A percentile compares a stretch with the other conserved stretches of the same genome.
phyloP scores from a whole-genome alignment of 352 stramenopile genomes.

The Pythium phragmiticola region DNA sequence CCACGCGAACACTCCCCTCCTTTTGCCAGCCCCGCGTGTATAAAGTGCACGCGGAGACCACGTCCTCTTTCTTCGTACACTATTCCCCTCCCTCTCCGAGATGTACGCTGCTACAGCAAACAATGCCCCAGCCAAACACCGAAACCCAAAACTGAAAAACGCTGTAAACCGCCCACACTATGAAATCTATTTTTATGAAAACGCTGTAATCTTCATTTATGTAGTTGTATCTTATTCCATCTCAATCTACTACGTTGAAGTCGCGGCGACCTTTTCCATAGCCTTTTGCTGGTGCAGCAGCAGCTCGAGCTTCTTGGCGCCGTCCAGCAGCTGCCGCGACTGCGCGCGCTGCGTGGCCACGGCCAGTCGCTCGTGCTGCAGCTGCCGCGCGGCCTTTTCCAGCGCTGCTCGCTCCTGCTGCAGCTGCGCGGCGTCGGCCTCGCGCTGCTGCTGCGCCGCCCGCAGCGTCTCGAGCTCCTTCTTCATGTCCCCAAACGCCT shows the following conservation, averaged over 20 bases:
- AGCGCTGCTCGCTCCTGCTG: slow-evolving; percentile 48
- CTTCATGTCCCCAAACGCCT: slow-evolving; percentile 37
- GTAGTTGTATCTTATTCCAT: neutral
- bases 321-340: slow-evolving; percentile 72
- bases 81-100: slow-evolving; percentile 9
- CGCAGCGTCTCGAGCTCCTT: slow-evolving; percentile 45
- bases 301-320: slow-evolving; percentile 57
- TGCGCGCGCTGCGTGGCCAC: slow-evolving; percentile 75
- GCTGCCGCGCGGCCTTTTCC: slow-evolving; percentile 45
- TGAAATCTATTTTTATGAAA: slow-evolving; percentile 28
- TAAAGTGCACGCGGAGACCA: slow-evolving; percentile 19
- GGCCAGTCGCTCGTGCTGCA: slow-evolving; percentile 68
- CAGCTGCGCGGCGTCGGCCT: slow-evolving; percentile 35
- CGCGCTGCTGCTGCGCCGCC: slow-evolving; percentile 35
- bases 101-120: neutral
- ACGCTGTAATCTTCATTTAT: slow-evolving; percentile 6
- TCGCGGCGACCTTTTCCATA: slow-evolving; percentile 16
- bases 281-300: slow-evolving; percentile 58
- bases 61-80: slow-evolving; percentile 16
- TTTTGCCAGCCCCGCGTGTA: slow-evolving; percentile 12
- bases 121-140: neutral
- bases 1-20: neutral
- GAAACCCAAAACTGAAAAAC: slow-evolving; percentile 9
- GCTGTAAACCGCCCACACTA: slow-evolving; percentile 22
- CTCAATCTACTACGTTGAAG: slow-evolving; percentile 1